These are phyloP conservation scores for Colletotrichum horii DNA, from an alignment of 2,329 filamentous ascomycete species.

Conservation along the genomic window DNA sequence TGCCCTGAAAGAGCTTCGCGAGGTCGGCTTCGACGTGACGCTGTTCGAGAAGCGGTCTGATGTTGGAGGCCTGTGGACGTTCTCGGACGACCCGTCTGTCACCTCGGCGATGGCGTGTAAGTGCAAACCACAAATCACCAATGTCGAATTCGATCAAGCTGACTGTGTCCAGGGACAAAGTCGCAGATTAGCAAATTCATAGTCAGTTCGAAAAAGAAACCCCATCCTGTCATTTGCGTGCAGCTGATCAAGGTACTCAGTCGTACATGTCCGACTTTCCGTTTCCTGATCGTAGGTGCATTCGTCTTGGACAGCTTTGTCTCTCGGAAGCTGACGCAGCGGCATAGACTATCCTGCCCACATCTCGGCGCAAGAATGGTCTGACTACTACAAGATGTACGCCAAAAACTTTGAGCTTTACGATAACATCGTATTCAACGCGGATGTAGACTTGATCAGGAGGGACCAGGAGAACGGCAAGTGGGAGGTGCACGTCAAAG, in stretches of 20 bases:
- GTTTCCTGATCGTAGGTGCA: constrained; percentile 22
- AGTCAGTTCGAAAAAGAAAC: constrained; percentile 2
- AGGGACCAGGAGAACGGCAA: constrained; percentile 9
- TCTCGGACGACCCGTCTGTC: constrained; percentile 24
- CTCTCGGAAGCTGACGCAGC: not conserved
- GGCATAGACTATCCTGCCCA: not conserved
- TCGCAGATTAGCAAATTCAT: constrained; percentile 29
- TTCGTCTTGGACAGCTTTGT: not conserved
- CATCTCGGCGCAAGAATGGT: not conserved
- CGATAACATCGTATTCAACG: constrained; percentile 23
- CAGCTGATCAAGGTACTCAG: not conserved
- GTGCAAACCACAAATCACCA: not conserved
- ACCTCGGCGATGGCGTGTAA: constrained; percentile 19
- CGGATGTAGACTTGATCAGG: constrained; percentile 8
- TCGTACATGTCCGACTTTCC: constrained; percentile 28
- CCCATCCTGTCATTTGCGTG: not conserved
- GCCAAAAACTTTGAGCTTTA: constrained; percentile 24
- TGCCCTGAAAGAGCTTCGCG: constrained; percentile 26
- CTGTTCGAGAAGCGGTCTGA: constrained; percentile 27
- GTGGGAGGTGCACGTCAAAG: constrained; percentile 24
- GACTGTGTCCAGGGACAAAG: not conserved
- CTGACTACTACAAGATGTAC: constrained; percentile 27
- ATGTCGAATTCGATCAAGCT: not conserved
- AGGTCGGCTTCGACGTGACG: constrained; percentile 29
- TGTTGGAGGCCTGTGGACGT: constrained; percentile 27